Percentiles rank a stretch among this genome's conserved stretches.
phyloP scores from a whole-genome alignment of 176 grass and related monocot species.

The Otatea glauca region DNA sequence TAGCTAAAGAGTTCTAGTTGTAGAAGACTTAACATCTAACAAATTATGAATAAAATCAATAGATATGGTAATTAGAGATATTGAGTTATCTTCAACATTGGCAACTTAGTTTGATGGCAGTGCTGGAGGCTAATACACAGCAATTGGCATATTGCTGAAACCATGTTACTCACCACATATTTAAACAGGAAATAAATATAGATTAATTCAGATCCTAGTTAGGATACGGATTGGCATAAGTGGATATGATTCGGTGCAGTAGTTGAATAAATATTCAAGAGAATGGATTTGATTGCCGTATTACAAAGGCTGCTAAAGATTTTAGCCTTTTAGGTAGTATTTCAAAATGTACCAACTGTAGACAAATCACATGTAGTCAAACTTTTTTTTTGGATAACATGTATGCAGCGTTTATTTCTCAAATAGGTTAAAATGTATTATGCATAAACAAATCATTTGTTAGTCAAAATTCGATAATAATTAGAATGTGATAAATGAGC shows the following conservation, averaged over 20 bases:
- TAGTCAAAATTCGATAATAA: background rate
- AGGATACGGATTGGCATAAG: background rate
- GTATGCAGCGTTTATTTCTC: background rate
- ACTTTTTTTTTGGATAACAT: background rate
- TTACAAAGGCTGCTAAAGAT: background rate
- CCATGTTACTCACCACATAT: slow-evolving; percentile 14
- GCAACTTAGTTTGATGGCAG: slow-evolving; percentile 17
- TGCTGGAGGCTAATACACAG: slow-evolving; percentile 5
- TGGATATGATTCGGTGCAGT: background rate
- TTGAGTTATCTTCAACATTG: no score
- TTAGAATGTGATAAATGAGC: background rate
- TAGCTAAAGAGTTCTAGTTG: no score
- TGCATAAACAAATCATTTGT: background rate
- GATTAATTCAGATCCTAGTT: slow-evolving; percentile 4
- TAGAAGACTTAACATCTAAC: no score
- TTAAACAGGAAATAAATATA: slow-evolving; percentile 18
- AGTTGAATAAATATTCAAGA: background rate
- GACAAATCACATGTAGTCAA: background rate
- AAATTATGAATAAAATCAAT: no score
- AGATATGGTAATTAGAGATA: no score
- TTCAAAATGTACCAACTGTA: background rate
- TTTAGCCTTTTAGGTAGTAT: background rate
- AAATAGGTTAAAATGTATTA: background rate
- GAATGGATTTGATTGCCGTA: slow-evolving; percentile 10
- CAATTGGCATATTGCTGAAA: slow-evolving; percentile 27